A percentile compares a stretch with the other conserved stretches of the same genome.
These are phyloP conservation scores for Clausena lansium DNA, from an alignment of 345 rosid species.

Conservation along the genomic window DNA sequence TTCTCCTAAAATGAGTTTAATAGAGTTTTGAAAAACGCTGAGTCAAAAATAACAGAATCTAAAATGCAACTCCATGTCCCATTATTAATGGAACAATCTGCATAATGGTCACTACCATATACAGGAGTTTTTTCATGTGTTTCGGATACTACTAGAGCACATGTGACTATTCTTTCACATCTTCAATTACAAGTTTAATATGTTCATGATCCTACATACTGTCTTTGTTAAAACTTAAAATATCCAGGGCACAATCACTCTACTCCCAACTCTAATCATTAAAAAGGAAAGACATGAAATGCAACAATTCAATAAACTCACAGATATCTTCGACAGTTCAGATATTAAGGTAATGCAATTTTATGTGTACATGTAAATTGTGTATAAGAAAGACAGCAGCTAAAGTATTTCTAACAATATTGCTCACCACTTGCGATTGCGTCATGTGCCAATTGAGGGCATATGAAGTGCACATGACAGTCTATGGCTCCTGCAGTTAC, in stretches of 20 bases:
- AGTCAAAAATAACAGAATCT: background rate
- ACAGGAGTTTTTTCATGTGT: background rate
- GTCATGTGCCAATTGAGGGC: slow-evolving; percentile 88
- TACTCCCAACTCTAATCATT: background rate
- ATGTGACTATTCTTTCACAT: background rate
- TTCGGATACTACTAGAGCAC: background rate
- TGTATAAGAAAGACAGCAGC: slow-evolving; percentile 1
- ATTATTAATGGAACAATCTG: slow-evolving; percentile 4
- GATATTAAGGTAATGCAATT: slow-evolving; percentile 1
- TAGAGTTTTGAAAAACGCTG: too few species aligned
- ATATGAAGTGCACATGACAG: slow-evolving; percentile 95
- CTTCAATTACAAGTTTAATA: background rate
- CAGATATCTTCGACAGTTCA: background rate
- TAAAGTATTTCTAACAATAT: slow-evolving; percentile 10
- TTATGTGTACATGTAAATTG: background rate
- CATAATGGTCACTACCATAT: background rate
- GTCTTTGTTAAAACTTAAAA: background rate
- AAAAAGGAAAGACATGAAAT: background rate
- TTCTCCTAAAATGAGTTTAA: too few species aligned
- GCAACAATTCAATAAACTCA: background rate
- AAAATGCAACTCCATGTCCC: background rate
- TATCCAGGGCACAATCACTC: background rate
- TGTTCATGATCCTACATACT: background rate
- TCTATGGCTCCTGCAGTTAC: slow-evolving; percentile 96
- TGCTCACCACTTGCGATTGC: slow-evolving; percentile 95